A percentile compares a stretch with the other conserved stretches of the same genome.
Conservation (phyloP, 1,284 basidiomycete genomes). For the Sporisorium iseilematis-ciliati region DNA sequence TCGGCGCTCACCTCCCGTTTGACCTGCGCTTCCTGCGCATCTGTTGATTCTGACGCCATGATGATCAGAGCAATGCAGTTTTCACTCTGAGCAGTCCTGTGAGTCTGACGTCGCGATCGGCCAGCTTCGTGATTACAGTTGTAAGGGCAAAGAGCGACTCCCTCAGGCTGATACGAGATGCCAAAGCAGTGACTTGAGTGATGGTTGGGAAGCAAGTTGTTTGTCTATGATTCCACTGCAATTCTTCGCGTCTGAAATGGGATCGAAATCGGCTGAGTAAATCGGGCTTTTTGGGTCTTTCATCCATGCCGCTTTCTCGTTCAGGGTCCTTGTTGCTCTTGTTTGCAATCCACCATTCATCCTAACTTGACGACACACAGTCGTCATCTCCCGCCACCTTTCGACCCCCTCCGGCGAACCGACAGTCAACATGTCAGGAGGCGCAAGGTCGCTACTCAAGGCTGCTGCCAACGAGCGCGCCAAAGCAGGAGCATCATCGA, state of each 20-base stretch:
- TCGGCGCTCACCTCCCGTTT: slow-evolving; percentile 23
- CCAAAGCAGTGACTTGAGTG: slow-evolving; percentile 6
- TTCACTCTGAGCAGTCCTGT: background rate
- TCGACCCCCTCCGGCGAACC: background rate
- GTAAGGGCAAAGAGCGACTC: background rate
- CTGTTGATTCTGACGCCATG: slow-evolving; percentile 31
- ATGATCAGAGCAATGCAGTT: background rate
- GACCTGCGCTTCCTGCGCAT: slow-evolving; percentile 29
- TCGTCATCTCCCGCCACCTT: background rate
- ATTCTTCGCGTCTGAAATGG: background rate
- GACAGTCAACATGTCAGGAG: slow-evolving; percentile 26
- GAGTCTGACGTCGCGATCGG: background rate
- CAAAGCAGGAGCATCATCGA: slow-evolving; percentile 10
- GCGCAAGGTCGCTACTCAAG: slow-evolving; percentile 53
- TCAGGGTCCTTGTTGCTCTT: slow-evolving; percentile 1
- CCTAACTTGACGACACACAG: background rate
- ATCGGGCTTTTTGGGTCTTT: background rate
- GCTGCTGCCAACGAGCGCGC: slow-evolving; percentile 41
- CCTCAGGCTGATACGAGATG: slow-evolving; percentile 1
- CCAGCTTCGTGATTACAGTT: no score
- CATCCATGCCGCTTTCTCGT: background rate
- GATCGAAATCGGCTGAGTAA: background rate
- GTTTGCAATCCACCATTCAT: background rate
- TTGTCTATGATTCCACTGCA: background rate
- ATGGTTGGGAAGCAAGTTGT: background rate